A percentile compares a stretch with the other conserved stretches of the same genome.
Conservation (phyloP, 2,329 filamentous ascomycete species). For the Plectosphaerella cucumerina region DNA sequence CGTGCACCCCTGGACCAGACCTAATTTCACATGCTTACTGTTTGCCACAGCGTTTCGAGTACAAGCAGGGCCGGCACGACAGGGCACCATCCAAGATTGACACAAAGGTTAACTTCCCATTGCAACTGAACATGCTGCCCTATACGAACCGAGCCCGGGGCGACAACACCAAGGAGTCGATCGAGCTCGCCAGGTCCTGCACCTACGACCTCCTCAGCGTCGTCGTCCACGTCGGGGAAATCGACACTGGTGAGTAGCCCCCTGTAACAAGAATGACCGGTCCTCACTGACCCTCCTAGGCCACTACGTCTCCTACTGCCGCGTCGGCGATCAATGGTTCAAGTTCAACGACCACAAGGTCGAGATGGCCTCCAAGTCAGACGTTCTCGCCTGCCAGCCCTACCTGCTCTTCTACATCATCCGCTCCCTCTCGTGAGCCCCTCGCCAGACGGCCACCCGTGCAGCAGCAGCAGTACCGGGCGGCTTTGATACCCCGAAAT, state of each 20-base stretch:
- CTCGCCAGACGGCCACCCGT: too few species aligned
- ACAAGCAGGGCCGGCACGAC: constrained; percentile 60
- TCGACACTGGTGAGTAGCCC: constrained; percentile 77
- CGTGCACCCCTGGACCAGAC: constrained; percentile 12
- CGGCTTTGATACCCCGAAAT: not conserved
- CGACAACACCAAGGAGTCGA: constrained; percentile 43
- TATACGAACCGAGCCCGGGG: constrained; percentile 69
- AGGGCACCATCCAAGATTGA: constrained; percentile 81
- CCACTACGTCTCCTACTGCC: constrained; percentile 84
- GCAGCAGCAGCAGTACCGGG: too few species aligned
- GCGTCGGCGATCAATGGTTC: constrained; percentile 86
- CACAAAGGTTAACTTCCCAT: constrained; percentile 77
- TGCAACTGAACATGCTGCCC: constrained; percentile 84
- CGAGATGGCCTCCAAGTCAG: constrained; percentile 74
- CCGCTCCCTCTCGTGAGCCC: constrained; percentile 47
- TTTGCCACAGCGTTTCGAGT: constrained; percentile 61
- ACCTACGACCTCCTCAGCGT: constrained; percentile 86
- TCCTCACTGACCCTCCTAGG: constrained; percentile 27
- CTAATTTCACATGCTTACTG: constrained; percentile 1
- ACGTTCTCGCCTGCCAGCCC: constrained; percentile 81
- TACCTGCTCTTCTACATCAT: constrained; percentile 89
- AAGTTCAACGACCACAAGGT: constrained; percentile 95
- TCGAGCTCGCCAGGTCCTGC: constrained; percentile 60
- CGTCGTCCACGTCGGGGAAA: constrained; percentile 88
- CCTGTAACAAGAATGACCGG: not conserved